phyloP scores from a whole-genome alignment of 805 yeast species.

The Ogataea chonburiensis region DNA sequence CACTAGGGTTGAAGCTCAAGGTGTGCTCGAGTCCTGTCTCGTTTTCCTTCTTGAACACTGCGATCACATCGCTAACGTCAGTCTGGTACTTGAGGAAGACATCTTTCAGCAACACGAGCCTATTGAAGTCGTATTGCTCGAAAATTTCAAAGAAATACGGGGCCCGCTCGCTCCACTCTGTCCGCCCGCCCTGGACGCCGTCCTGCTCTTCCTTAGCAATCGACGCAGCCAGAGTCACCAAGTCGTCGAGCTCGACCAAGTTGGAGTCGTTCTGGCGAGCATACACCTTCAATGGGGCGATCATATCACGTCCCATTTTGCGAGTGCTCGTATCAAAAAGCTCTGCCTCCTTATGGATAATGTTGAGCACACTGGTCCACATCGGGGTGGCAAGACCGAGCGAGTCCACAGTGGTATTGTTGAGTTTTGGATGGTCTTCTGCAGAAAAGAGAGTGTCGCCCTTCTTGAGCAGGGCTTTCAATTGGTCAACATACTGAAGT shows the following conservation, averaged over 20 bases:
- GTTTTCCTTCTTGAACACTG: conserved; percentile 43
- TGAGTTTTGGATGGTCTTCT: conserved; percentile 39
- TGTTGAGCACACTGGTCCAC: conserved; percentile 44
- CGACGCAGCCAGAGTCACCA: conserved; percentile 27
- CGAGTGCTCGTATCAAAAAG: conserved; percentile 46
- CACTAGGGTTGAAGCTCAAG: conserved; percentile 59
- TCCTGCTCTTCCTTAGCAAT: conserved; percentile 20
- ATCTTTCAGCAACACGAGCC: conserved; percentile 62
- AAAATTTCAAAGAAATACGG: conserved; percentile 74
- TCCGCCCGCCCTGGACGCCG: conserved; percentile 39
- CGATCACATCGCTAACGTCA: conserved; percentile 52
- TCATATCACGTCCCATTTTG: conserved; percentile 53
- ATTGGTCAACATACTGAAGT: conserved; percentile 46
- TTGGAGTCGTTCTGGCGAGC: conserved; percentile 50
- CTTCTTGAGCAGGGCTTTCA: conserved; percentile 38
- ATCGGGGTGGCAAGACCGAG: conserved; percentile 44
- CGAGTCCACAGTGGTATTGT: conserved; percentile 48
- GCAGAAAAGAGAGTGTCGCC: conserved; percentile 39
- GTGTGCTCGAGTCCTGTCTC: conserved; percentile 68
- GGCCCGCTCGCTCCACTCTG: conserved; percentile 74
- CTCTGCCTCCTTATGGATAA: conserved; percentile 44
- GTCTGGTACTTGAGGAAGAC: conserved; percentile 66
- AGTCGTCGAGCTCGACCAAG: conserved; percentile 41
- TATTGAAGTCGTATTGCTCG: conserved; percentile 65
- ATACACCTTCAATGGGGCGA: conserved; percentile 53